Conservation (phyloP, 768 basidiomycete species). For the Russula dissimulans region DNA sequence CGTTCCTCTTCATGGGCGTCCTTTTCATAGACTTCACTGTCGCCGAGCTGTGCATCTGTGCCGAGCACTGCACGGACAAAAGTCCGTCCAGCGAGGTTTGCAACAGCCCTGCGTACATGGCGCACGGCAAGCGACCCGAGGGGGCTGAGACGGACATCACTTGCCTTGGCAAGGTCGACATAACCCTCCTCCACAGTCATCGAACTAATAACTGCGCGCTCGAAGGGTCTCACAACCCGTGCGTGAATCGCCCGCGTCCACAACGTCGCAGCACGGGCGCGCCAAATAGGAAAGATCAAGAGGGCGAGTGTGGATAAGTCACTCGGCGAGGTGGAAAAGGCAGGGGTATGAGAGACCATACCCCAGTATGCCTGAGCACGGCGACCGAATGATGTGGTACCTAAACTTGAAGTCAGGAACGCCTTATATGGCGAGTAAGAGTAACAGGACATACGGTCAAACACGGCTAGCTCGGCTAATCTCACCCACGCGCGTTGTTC, state of each 20-base stretch:
- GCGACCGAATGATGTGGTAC: constrained; percentile 26
- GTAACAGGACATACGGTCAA: constrained; percentile 27
- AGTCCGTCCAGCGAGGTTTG: constrained; percentile 41
- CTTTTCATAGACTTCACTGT: constrained; percentile 22
- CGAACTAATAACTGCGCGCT: constrained; percentile 45
- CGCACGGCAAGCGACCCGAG: constrained; percentile 43
- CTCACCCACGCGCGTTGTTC: constrained; percentile 44
- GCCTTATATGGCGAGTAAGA: background rate
- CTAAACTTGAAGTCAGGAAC: constrained; percentile 20
- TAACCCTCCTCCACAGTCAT: constrained; percentile 48
- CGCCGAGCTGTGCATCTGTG: constrained; percentile 7
- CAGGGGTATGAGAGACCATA: constrained; percentile 35
- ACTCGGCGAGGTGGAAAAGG: constrained; percentile 33
- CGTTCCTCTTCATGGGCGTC: constrained; percentile 32
- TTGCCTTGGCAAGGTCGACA: constrained; percentile 28
- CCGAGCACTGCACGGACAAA: constrained; percentile 42
- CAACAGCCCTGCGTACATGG: constrained; percentile 44
- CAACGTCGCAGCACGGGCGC: constrained; percentile 35
- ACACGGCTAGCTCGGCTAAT: constrained; percentile 39
- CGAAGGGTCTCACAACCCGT: constrained; percentile 33
- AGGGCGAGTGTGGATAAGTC: constrained; percentile 53
- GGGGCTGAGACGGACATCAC: constrained; percentile 26
- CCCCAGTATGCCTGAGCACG: constrained; percentile 49
- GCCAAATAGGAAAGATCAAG: constrained; percentile 38
- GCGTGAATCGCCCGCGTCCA: constrained; percentile 34